Conservation (phyloP, 2,329 filamentous ascomycete genomes). For the Pezicula carpinea region DNA sequence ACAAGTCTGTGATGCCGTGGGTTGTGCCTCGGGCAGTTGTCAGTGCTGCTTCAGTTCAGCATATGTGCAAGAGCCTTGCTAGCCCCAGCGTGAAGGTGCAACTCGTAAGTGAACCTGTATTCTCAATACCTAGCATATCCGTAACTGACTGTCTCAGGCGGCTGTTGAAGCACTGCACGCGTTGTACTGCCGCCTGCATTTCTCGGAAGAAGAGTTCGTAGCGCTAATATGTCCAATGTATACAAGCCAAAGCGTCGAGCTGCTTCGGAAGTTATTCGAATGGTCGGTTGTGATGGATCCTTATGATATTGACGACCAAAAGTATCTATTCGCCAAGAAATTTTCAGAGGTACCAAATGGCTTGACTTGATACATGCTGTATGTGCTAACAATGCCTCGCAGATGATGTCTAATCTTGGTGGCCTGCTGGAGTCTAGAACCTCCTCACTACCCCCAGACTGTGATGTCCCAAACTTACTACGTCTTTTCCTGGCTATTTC, state of each 20-base stretch:
- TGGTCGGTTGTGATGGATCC: conserved; percentile 72
- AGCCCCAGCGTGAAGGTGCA: conserved; percentile 67
- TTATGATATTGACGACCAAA: conserved; percentile 82
- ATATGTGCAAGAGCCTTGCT: conserved; percentile 67
- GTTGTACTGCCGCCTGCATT: conserved; percentile 70
- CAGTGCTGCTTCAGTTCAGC: conserved; percentile 63
- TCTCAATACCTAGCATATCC: not conserved
- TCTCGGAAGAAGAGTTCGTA: conserved; percentile 73
- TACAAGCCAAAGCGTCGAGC: conserved; percentile 61
- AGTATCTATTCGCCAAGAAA: conserved; percentile 90
- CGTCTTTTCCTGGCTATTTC: conserved; percentile 74
- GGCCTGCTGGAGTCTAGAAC: conserved; percentile 79
- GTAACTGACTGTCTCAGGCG: conserved; percentile 44
- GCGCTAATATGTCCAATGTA: conserved; percentile 78
- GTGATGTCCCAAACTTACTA: conserved; percentile 71
- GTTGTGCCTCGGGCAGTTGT: conserved; percentile 78
- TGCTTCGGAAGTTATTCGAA: conserved; percentile 70
- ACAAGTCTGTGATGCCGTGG: conserved; percentile 81
- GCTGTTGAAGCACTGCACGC: conserved; percentile 80
- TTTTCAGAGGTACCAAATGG: conserved; percentile 69
- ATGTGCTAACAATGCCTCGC: conserved; percentile 7
- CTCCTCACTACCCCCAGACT: conserved; percentile 55
- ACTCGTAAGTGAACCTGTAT: conserved; percentile 50
- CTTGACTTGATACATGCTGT: not conserved
- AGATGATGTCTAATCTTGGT: conserved; percentile 82